phyloP scores from a whole-genome alignment of 345 rosid genomes.

The Sonneratia alba region DNA sequence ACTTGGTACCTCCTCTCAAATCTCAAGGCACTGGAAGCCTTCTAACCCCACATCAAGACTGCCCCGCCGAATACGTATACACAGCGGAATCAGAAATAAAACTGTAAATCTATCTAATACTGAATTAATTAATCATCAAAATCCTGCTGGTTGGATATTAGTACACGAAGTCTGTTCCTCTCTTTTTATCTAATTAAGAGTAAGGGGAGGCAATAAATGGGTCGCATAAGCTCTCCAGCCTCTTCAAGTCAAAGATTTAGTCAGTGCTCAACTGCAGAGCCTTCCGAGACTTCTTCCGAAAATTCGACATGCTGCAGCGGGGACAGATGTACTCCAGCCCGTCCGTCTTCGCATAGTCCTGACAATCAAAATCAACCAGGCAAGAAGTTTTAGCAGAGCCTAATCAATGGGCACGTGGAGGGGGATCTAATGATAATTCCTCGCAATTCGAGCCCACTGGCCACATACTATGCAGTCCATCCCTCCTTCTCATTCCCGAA shows the following conservation, averaged over 20 bases:
- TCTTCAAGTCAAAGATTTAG: neutral
- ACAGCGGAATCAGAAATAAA: neutral
- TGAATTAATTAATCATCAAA: neutral
- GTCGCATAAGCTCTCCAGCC: neutral
- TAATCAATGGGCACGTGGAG: neutral
- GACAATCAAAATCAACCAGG: slow-evolving; percentile 14
- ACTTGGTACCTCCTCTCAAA: too few relatives aligned
- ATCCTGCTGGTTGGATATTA: neutral
- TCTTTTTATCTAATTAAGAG: neutral
- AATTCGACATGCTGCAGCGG: slow-evolving; percentile 76
- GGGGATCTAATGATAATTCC: neutral
- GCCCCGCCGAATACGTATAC: neutral
- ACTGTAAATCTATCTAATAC: neutral
- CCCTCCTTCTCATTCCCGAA: neutral
- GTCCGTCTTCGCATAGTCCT: slow-evolving; percentile 98
- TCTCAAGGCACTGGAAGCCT: too few relatives aligned
- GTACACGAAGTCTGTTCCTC: neutral
- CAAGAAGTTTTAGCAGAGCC: neutral
- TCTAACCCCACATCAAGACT: neutral
- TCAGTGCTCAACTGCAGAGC: slow-evolving; percentile 49
- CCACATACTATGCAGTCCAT: neutral
- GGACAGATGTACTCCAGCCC: slow-evolving; percentile 97
- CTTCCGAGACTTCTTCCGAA: slow-evolving; percentile 85
- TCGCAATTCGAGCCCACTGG: neutral
- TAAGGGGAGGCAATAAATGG: neutral